Evolutionary conservation across 345 rosid genomes (phyloP).

Genomic region (Mallotus nudiflorus): DNA sequence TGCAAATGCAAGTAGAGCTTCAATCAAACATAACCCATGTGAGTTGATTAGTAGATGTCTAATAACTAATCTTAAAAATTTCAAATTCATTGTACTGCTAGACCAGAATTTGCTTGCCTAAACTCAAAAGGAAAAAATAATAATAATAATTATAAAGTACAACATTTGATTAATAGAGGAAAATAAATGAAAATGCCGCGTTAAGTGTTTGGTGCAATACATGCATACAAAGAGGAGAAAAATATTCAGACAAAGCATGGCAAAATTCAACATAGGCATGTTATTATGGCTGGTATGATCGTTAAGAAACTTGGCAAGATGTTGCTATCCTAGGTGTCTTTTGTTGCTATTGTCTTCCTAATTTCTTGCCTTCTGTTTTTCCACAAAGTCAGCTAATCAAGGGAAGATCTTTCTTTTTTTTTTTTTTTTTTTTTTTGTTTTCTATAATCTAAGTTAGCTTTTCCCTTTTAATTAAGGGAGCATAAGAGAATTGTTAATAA

Average conservation of each 20-base stretch:
- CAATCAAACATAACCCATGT: slow-evolving; percentile 38
- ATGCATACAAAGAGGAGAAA: slow-evolving; percentile 6
- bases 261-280: slow-evolving; percentile 27
- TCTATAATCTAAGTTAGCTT: too few species aligned
- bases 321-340: slow-evolving; percentile 34
- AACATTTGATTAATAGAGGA: neutral
- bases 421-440: too few species aligned
- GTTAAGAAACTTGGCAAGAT: neutral
- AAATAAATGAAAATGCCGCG: slow-evolving; percentile 21
- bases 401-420: neutral
- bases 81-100: slow-evolving; percentile 29
- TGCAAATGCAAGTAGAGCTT: slow-evolving; percentile 19
- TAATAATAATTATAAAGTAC: too few species aligned
- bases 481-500: too few species aligned
- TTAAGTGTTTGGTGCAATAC: slow-evolving; percentile 35
- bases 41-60: slow-evolving; percentile 33
- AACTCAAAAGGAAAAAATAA: neutral
- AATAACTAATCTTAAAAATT: slow-evolving; percentile 12
- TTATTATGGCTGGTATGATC: slow-evolving; percentile 18
- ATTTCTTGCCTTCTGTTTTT: neutral
- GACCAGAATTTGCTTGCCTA: slow-evolving; percentile 1
- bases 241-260: slow-evolving; percentile 5
- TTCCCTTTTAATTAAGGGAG: too few species aligned
- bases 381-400: slow-evolving; percentile 9
- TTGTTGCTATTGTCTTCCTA: slow-evolving; percentile 21